These are phyloP conservation scores for Vigna angularis DNA, from an alignment of 306 rosid genomes.

Conservation along the genomic window DNA sequence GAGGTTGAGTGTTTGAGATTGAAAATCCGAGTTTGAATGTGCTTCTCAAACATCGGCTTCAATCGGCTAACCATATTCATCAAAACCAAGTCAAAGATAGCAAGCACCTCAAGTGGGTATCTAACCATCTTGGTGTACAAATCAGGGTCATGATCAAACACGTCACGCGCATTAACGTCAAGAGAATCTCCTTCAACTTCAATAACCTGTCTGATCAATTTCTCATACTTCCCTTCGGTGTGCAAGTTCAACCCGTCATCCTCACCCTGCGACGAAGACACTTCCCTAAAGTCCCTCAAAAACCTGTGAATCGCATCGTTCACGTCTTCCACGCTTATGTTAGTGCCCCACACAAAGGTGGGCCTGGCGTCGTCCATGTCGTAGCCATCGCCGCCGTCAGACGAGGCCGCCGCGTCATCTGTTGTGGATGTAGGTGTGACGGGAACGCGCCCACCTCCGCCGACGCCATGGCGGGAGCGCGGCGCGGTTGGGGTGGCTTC, in stretches of 20 bases:
- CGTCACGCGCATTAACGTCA: slow-evolving; percentile 80
- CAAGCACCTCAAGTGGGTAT: slow-evolving; percentile 95
- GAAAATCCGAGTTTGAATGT: slow-evolving; percentile 88
- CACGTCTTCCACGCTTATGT: slow-evolving; percentile 93
- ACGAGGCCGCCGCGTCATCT: slow-evolving; percentile 68
- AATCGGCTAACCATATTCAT: slow-evolving; percentile 88
- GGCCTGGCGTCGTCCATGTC: slow-evolving; percentile 83
- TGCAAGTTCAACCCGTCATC: slow-evolving; percentile 47
- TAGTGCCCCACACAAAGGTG: slow-evolving; percentile 93
- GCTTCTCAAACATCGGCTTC: slow-evolving; percentile 85
- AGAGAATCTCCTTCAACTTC: slow-evolving; percentile 85
- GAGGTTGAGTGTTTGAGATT: slow-evolving; percentile 80
- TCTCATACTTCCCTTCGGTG: slow-evolving; percentile 81
- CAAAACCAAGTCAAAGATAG: slow-evolving; percentile 91
- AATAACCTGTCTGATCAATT: slow-evolving; percentile 66
- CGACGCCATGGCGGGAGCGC: slow-evolving; percentile 51
- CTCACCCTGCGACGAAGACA: slow-evolving; percentile 59
- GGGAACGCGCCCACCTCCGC: slow-evolving; percentile 37
- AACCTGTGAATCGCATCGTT: slow-evolving; percentile 83
- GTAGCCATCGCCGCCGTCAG: slow-evolving; percentile 85
- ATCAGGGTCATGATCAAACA: slow-evolving; percentile 88
- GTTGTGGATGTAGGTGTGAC: slow-evolving; percentile 82
- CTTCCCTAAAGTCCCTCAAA: slow-evolving; percentile 72
- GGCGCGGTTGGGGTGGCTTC: slow-evolving; percentile 70
- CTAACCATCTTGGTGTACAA: slow-evolving; percentile 93